Evolutionary conservation across 2,329 filamentous ascomycete genomes (phyloP).

Genomic region (Colletotrichum salicis): DNA sequence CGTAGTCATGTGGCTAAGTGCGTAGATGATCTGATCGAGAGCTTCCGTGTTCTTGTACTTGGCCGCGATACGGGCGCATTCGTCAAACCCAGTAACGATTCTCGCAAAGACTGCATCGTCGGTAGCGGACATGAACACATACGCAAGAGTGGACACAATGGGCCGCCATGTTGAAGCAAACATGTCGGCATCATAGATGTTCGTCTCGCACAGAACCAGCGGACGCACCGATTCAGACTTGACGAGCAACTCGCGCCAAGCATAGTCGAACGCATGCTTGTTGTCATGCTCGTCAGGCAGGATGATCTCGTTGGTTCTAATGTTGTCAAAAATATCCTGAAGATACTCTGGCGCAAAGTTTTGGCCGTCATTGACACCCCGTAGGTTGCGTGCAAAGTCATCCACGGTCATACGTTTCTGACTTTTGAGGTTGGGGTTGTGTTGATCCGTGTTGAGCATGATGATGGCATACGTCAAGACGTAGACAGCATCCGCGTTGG

Average conservation of each 20-base stretch:
- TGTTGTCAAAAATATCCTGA: conserved; percentile 87
- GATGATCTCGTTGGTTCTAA: conserved; percentile 94
- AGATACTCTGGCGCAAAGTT: conserved; percentile 89
- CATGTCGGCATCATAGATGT: conserved; percentile 97
- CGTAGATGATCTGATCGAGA: conserved; percentile 92
- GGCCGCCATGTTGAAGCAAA: conserved; percentile 96
- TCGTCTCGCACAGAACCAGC: conserved; percentile 85
- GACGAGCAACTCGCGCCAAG: conserved; percentile 92
- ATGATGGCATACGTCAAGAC: conserved; percentile 96
- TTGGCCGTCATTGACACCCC: conserved; percentile 85
- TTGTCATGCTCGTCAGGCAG: conserved; percentile 97
- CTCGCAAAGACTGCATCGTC: conserved; percentile 95
- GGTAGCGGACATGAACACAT: conserved; percentile 98
- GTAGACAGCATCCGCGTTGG: conserved; percentile 87
- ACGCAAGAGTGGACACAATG: conserved; percentile 92
- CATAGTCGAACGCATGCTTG: conserved; percentile 94
- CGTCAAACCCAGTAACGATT: conserved; percentile 93
- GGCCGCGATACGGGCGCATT: conserved; percentile 92
- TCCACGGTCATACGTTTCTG: conserved; percentile 84
- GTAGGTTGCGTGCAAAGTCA: conserved; percentile 89
- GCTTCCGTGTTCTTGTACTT: conserved; percentile 86
- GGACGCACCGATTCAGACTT: conserved; percentile 83
- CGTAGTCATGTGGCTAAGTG: conserved; percentile 89
- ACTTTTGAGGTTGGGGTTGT: conserved; percentile 87
- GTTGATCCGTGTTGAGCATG: conserved; percentile 96